Conservation (phyloP, 1,284 basidiomycete genomes). For the Stereum hirsutum region DNA sequence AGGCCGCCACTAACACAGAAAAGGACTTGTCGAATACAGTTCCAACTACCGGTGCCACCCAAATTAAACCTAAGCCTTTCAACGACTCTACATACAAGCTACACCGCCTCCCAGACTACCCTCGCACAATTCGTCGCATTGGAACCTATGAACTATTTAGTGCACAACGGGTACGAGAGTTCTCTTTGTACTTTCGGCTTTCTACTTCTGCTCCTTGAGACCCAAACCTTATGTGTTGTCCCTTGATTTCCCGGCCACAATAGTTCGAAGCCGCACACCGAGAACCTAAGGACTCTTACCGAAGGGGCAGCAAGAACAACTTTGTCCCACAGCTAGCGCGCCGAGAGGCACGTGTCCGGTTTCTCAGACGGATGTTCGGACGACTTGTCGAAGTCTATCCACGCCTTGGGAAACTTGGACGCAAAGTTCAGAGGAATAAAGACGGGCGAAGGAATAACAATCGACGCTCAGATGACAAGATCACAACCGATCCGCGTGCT, state of each 20-base stretch:
- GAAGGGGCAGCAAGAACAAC: background rate
- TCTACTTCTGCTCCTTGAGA: too few relatives aligned
- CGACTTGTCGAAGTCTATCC: background rate
- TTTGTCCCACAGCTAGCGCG: background rate
- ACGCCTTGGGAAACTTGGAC: background rate
- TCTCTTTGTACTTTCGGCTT: background rate
- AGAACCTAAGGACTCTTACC: background rate
- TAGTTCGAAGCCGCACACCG: background rate
- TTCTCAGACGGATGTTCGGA: background rate
- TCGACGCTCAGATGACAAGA: background rate
- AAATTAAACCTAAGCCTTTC: too few relatives aligned
- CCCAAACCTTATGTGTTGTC: too few relatives aligned
- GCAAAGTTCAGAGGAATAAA: background rate
- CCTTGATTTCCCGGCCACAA: too few relatives aligned
- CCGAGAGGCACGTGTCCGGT: conserved; percentile 6
- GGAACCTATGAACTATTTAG: conserved; percentile 17
- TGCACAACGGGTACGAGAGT: conserved; percentile 15
- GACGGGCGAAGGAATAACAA: background rate
- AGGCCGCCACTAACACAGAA: too few relatives aligned
- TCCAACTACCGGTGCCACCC: too few relatives aligned
- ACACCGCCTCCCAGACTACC: conserved; percentile 15
- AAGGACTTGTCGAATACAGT: too few relatives aligned
- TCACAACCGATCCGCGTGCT: conserved; percentile 1
- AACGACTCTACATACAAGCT: conserved; percentile 15
- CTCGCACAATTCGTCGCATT: conserved; percentile 9